Base-by-base conservation (phyloP, 2,329 filamentous ascomycete genomes). In the Talaromyces funiculosus region DNA sequence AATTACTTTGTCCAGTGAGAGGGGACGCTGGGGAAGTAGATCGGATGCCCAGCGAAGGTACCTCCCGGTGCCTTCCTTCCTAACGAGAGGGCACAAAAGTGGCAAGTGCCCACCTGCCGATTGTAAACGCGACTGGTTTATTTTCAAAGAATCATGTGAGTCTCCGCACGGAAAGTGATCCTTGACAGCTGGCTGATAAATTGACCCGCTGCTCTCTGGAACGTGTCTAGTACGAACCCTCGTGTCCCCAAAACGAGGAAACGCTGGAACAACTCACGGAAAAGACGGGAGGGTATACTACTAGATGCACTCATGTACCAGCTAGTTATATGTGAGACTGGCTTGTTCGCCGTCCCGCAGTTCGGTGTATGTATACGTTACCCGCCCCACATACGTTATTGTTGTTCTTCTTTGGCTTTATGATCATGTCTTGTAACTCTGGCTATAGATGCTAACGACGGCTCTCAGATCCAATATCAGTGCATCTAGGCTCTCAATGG, bases 101-200 rank as follows among this genome's bases (percentile, higher is more conserved):
- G 33, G 51, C 51, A 54, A 54, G 51, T 54, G 51, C 51, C n/a
- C 24, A 54, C 51, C 35, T 54, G 31, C 51, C 51, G 51, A 54
- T 54, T 54, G 51, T 37, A 40, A 54, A 54, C 33, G n/a, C 18
- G 51, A 40, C 35, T 29, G 47, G 29, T 18, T 10, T 3, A 3
- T 51, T 31, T 10, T 20, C n/a, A 22, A 20, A 38, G 7, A 54
- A 38, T 54, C 51, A 54, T 54, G 51, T 54, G 51, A 40, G 31
- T 40, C n/a, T n/a, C 29, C 47, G 47, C 47, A 33, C 33, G 20
- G 51, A 54, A 16, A 53, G 18, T 6, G 26, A 31, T 16, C 22
- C 45, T 49, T 24, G 14, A 16, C 45, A 26, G 12, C 33, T 51
- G 47, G 47, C 47, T 51, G 47, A 20, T 20, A 35, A 51, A 33